Evolutionary conservation across 305 asterid genomes (phyloP), one percentile per base, ranked within the genome.

Genomic region (Ajuga reptans): DNA sequence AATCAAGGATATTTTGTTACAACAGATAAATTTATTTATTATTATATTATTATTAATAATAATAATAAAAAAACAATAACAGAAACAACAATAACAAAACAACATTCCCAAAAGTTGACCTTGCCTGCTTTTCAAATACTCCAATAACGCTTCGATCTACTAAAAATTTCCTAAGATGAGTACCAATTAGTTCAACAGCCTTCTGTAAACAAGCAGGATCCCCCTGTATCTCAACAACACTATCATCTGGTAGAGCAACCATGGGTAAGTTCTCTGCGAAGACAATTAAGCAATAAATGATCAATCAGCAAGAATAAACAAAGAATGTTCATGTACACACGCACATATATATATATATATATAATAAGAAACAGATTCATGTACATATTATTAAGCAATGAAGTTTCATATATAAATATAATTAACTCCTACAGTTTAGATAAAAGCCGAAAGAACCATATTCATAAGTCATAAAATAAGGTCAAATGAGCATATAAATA

Each of bases 201-300:
- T 81, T 86, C 29, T 84, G 87, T 79, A 83, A 72, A n/a, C 86
- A 87, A 34, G 84, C 78, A 49, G 96, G 87, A 62, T 85, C 92
- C 77, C 97, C 97, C 74, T 85, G 92, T 79, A 90, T 83, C 89
- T 88, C 97, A 76, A 90, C 95, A 73, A 90, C 83, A 68, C 90
- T 88, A 72, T 90, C 97, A 66, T 90, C 95, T 12, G 87, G 83
- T 68, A 90, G 73, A 60, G 96, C 97, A 79, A 84, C 84, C 17
- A 79, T 60, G 6, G 97, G 97, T 63, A 90, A 81, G 80, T 85
- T 80, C 75, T 87, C 97, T 90, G 92, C 78, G 69, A 50, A 39
- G 15, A 75, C 42, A 62, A 61, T 31, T 2, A 63, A 51, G 54
- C 39, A 33, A 43, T 34, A 65, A 29, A 64, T 10, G 45, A 29